Evolutionary conservation across 1,284 basidiomycete genomes (phyloP).

Genomic region (Omphalotus olearius): DNA sequence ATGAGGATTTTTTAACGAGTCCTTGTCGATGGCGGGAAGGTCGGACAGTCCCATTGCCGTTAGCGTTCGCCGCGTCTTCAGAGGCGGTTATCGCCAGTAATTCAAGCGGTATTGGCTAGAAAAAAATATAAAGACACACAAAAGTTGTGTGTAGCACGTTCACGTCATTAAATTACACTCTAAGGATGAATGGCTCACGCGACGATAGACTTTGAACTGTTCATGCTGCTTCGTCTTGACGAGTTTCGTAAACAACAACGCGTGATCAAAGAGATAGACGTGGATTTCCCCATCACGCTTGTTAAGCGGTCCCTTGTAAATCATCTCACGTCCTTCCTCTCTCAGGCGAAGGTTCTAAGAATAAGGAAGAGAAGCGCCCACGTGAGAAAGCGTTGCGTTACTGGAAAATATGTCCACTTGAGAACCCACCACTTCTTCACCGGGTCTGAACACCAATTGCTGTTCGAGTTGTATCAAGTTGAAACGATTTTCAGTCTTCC

Average conservation of each 20-base stretch:
- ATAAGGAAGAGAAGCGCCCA: background rate
- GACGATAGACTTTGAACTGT: constrained; percentile 91
- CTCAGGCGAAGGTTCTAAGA: constrained; percentile 78
- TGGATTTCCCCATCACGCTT: constrained; percentile 91
- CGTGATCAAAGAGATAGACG: constrained; percentile 97
- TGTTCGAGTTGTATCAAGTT: constrained; percentile 88
- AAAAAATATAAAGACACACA: constrained; percentile 1
- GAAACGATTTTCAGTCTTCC: constrained; percentile 91
- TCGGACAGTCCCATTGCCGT: constrained; percentile 14
- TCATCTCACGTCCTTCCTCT: constrained; percentile 87
- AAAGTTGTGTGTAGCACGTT: background rate
- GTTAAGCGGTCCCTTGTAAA: constrained; percentile 93
- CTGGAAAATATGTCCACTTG: constrained; percentile 2
- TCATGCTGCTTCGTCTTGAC: constrained; percentile 87
- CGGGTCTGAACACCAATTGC: constrained; percentile 82
- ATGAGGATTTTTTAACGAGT: constrained; percentile 45
- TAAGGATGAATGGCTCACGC: constrained; percentile 49
- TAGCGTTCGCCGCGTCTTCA: constrained; percentile 52
- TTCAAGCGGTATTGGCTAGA: constrained; percentile 92
- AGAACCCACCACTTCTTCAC: constrained; percentile 76
- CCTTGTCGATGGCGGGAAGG: constrained; percentile 29
- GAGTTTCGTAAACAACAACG: constrained; percentile 89
- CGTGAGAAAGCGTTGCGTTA: no score
- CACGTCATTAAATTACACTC: background rate
- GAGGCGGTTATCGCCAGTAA: constrained; percentile 83